A percentile compares a stretch with the other conserved stretches of the same genome.
phyloP scores from a whole-genome alignment of 495 filamentous ascomycete species.

The Lentithecium fluviatile region DNA sequence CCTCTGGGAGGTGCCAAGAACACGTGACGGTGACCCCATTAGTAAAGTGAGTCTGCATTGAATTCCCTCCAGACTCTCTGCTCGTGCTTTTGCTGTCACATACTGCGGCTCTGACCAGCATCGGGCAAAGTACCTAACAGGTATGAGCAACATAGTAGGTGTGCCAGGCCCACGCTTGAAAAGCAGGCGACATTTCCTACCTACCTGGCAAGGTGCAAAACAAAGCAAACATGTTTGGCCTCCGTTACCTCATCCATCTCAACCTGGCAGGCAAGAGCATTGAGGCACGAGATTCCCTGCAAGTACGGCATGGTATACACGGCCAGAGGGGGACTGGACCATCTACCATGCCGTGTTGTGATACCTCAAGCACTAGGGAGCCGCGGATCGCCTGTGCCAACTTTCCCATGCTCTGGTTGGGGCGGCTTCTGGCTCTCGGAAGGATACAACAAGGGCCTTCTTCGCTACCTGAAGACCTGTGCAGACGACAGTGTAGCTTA shows the following conservation, averaged over 20 bases:
- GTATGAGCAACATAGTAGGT: conserved; percentile 35
- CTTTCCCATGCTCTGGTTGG: conserved; percentile 20
- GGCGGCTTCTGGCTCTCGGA: conserved; percentile 33
- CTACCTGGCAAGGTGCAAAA: conserved; percentile 33
- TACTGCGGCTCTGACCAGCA: background rate
- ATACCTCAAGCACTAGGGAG: conserved; percentile 36
- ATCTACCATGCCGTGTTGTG: conserved; percentile 35
- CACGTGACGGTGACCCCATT: conserved; percentile 22
- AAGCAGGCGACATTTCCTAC: conserved; percentile 7
- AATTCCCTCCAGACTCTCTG: conserved; percentile 4
- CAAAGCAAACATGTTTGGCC: conserved; percentile 32
- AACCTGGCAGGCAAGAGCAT: conserved; percentile 32
- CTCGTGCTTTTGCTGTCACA: background rate
- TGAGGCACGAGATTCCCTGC: conserved; percentile 38
- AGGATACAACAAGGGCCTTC: conserved; percentile 36
- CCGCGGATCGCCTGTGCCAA: conserved; percentile 39
- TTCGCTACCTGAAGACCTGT: conserved; percentile 21
- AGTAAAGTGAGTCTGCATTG: conserved; percentile 14
- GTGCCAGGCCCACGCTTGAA: conserved; percentile 13
- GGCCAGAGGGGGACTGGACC: conserved; percentile 37
- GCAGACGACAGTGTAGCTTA: conserved; percentile 42
- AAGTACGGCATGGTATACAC: conserved; percentile 41
- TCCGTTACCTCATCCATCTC: conserved; percentile 36
- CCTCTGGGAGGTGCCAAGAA: conserved; percentile 16
- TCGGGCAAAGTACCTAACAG: conserved; percentile 19